phyloP scores from a whole-genome alignment of 306 rosid genomes.

The Cajanus cajan region DNA sequence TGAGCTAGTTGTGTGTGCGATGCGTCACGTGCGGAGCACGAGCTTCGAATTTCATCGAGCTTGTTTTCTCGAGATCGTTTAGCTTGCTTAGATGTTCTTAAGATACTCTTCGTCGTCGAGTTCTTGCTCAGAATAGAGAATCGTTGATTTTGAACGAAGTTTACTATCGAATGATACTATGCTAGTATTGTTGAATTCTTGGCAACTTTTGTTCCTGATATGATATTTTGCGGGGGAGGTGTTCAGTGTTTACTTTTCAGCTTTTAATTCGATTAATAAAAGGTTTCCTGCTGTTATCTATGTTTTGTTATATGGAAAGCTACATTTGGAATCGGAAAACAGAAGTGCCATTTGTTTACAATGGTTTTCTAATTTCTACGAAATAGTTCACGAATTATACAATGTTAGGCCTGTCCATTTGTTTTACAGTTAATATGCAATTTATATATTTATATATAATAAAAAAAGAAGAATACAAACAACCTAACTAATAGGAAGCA shows the following conservation, averaged over 20 bases:
- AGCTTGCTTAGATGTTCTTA: slow-evolving; percentile 1
- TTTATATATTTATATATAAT: too few species aligned
- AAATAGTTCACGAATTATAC: background rate
- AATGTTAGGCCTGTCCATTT: background rate
- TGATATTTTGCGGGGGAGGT: background rate
- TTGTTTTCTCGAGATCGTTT: background rate
- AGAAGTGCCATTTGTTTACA: background rate
- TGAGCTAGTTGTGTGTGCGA: background rate
- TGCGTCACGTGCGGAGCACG: background rate
- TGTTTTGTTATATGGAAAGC: background rate
- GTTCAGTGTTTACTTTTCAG: background rate
- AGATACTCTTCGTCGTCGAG: background rate
- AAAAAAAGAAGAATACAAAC: background rate
- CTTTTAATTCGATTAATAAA: background rate
- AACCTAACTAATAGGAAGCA: background rate
- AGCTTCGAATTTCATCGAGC: background rate
- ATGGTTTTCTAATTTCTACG: background rate
- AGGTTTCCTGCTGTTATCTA: background rate
- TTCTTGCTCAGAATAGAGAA: background rate
- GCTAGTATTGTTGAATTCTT: background rate
- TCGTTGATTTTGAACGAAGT: background rate
- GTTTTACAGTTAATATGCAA: background rate
- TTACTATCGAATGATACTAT: background rate
- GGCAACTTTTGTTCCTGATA: slow-evolving; percentile 1
- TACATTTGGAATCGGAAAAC: background rate